Evolutionary conservation across 1,284 basidiomycete genomes (phyloP), one percentile per base, ranked within the genome.

Genomic region (Butyriboletus appendiculatus): DNA sequence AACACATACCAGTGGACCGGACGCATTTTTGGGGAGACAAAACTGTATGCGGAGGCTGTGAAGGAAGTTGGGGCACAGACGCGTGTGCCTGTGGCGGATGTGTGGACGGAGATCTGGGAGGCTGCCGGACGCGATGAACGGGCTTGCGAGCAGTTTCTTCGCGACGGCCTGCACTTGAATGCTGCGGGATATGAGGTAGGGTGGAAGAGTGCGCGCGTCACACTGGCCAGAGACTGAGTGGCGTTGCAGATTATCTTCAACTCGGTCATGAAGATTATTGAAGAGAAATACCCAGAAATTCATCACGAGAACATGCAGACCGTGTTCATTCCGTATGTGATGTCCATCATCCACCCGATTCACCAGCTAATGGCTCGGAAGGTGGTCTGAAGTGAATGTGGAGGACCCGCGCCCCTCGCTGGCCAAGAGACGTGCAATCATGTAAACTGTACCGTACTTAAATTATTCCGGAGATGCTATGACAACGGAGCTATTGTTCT

Each of bases 141-240:
- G 20, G 74, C 71, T 5, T 69, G 88, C 49, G 74, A 68, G 12
- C 67, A 68, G 48, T 86, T 82, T 62, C 66, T 89, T 49, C 61
- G 58, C 40, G 93, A 95, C 64, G 93, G 94, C 1, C 72, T 96
- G 55, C 94, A 96, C 70, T 70, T 93, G 60, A 92, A 81, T 47
- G 73, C 71, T 12, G 78, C 73, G 1, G 94, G 91, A 28, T 94
- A 95, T 64, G 68, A 77, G 67, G 87, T 90, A 62, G 57, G 56
- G 2, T 32, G 16, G 9, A 30, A 9, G 32, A 26, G 20, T 12
- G 41, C 0, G 18, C 39, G 12, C 26, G 35, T 30, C 41, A 7
- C 18, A 12, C 16, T 10, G 22, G 26, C 22, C 22, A 33, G 35
- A 34, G 34, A 48, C 56, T 65, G 18, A 61, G 33, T 8, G 5